Percentiles rank a stretch among this genome's conserved stretches.
Conservation (phyloP, 352 stramenopile species). For the Phytophthora pini region DNA sequence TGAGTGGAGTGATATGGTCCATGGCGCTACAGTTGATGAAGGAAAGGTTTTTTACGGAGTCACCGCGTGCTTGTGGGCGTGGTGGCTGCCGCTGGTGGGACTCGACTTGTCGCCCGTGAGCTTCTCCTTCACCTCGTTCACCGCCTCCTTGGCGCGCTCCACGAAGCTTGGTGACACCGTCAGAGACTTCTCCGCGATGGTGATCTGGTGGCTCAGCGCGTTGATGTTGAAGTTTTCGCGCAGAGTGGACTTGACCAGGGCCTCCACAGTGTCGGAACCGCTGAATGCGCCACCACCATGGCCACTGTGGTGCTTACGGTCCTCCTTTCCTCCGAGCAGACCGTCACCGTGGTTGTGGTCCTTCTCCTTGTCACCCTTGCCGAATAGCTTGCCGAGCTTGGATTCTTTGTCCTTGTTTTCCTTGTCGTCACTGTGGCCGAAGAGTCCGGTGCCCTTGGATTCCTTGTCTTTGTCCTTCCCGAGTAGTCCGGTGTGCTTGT, state of each 20-base stretch:
- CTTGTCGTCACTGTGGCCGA: no score
- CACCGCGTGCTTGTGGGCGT: slow-evolving; percentile 3
- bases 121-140: slow-evolving; percentile 29
- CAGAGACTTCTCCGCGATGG: slow-evolving; percentile 21
- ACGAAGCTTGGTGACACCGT: slow-evolving; percentile 17
- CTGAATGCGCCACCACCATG: slow-evolving; percentile 5
- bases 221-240: slow-evolving; percentile 27
- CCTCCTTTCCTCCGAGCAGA: slow-evolving; percentile 6
- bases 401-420: neutral
- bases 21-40: no score
- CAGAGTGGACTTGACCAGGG: slow-evolving; percentile 27
- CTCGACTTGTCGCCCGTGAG: slow-evolving; percentile 27
- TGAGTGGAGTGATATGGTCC: no score
- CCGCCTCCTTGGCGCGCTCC: slow-evolving; percentile 31
- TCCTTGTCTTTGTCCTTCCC: slow-evolving; percentile 17
- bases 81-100: slow-evolving; percentile 2
- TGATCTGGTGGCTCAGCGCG: slow-evolving; percentile 32
- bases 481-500: neutral
- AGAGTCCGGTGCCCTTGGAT: no score
- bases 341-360: slow-evolving; percentile 9
- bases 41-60: neutral
- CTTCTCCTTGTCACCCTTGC: slow-evolving; percentile 13
- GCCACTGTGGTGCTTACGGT: slow-evolving; percentile 2
- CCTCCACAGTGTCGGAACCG: slow-evolving; percentile 28
- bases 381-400: slow-evolving; percentile 12